These are phyloP conservation scores for Suhomyces choctaworum DNA, from an alignment of 1,139 yeast species.

Conservation along the genomic window DNA sequence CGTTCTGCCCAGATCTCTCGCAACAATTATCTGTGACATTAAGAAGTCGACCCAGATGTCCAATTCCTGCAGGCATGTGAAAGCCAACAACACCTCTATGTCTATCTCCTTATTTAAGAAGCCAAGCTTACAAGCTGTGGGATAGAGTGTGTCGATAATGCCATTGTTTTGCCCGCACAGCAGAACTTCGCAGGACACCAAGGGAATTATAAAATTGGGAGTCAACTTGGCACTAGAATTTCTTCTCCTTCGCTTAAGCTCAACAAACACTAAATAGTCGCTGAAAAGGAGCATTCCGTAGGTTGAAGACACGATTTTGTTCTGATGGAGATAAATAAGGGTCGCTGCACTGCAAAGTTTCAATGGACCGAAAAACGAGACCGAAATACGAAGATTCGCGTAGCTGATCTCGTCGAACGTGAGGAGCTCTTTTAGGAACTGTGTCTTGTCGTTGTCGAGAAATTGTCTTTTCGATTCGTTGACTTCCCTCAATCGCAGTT, in stretches of 20 bases:
- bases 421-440: slow-evolving; percentile 14
- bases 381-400: slow-evolving; percentile 21
- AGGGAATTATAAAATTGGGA: too few species aligned
- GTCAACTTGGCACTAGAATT: too few species aligned
- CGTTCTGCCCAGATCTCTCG: too few species aligned
- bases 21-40: too few species aligned
- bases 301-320: slow-evolving; percentile 18
- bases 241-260: slow-evolving; percentile 18
- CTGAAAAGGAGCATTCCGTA: slow-evolving; percentile 51
- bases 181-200: too few species aligned
- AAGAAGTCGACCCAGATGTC: too few species aligned
- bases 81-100: too few species aligned
- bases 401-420: slow-evolving; percentile 16
- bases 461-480: slow-evolving; percentile 24
- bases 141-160: too few species aligned
- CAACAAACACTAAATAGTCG: slow-evolving; percentile 43
- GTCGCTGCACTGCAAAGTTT: slow-evolving; percentile 41
- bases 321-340: slow-evolving; percentile 38
- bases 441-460: slow-evolving; percentile 6
- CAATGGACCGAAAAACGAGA: slow-evolving; percentile 42
- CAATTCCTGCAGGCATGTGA: too few species aligned
- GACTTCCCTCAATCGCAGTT: slow-evolving; percentile 26
- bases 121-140: too few species aligned
- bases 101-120: too few species aligned
- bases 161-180: too few species aligned